A percentile compares a stretch with the other conserved stretches of the same genome.
phyloP scores from a whole-genome alignment of 2,329 filamentous ascomycete species.

The Penicillium sp. region DNA sequence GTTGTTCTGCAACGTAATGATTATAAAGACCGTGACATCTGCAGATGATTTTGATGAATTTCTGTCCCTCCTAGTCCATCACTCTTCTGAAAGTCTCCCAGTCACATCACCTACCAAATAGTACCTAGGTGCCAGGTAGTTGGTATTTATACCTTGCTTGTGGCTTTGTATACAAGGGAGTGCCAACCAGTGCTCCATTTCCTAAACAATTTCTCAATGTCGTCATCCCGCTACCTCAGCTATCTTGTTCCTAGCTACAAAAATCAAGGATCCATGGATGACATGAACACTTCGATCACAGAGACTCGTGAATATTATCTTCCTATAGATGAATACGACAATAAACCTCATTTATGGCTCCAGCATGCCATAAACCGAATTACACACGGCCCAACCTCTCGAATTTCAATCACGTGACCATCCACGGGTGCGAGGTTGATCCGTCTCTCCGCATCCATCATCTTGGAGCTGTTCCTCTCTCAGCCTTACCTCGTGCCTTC shows the following conservation, averaged over 20 bases:
- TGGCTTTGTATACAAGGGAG: background rate
- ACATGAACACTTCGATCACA: background rate
- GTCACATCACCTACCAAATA: no score
- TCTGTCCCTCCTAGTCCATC: background rate
- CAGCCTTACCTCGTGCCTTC: conserved; percentile 6
- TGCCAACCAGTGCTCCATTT: background rate
- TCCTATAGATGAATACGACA: background rate
- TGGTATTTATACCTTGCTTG: background rate
- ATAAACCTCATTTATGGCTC: background rate
- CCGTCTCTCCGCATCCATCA: conserved; percentile 22
- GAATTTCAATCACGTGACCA: conserved; percentile 14
- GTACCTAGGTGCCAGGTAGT: background rate
- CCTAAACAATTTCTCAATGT: conserved; percentile 15
- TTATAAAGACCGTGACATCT: background rate
- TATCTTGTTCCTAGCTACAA: background rate
- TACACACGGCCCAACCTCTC: background rate
- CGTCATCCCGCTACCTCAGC: conserved; percentile 18
- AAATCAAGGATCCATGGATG: background rate
- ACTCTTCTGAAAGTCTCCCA: no score
- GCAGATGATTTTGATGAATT: background rate
- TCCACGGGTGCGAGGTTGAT: conserved; percentile 17
- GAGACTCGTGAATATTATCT: background rate
- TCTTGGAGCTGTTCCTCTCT: conserved; percentile 18
- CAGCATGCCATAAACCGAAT: background rate
- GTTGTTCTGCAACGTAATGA: background rate